These are phyloP conservation scores for Trichoderma afroharzianum DNA, from an alignment of 2,329 filamentous ascomycete species.

Conservation along the genomic window DNA sequence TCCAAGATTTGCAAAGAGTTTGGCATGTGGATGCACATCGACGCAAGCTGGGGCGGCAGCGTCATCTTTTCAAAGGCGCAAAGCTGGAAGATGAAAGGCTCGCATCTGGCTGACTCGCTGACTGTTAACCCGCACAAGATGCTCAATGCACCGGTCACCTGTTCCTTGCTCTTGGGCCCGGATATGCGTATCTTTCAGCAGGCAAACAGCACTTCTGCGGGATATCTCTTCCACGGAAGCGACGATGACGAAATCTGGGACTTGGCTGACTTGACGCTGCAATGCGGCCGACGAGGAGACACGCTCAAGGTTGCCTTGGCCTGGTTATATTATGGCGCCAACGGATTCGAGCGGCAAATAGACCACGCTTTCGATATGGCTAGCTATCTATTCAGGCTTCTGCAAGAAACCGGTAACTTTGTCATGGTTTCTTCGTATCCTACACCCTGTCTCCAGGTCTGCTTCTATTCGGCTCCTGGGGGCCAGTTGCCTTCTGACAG, in stretches of 20 bases:
- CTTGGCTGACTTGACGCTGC: conserved; percentile 85
- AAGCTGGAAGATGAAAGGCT: conserved; percentile 62
- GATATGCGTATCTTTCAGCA: conserved; percentile 74
- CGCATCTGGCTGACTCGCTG: conserved; percentile 72
- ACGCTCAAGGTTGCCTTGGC: conserved; percentile 80
- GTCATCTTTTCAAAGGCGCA: conserved; percentile 72
- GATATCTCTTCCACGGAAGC: conserved; percentile 73
- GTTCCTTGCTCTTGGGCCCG: conserved; percentile 77
- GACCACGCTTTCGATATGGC: conserved; percentile 72
- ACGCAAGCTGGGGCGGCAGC: conserved; percentile 85
- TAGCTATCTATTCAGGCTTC: conserved; percentile 58
- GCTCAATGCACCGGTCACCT: conserved; percentile 87
- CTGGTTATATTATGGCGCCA: conserved; percentile 83
- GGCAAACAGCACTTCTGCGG: conserved; percentile 82
- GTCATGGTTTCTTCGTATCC: conserved; percentile 70
- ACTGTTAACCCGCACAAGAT: conserved; percentile 97
- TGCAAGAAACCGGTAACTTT: conserved; percentile 59
- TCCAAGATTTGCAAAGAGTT: conserved; percentile 66
- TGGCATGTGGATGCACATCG: conserved; percentile 86
- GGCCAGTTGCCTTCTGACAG: conserved; percentile 44
- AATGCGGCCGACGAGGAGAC: conserved; percentile 86
- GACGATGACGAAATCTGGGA: conserved; percentile 69
- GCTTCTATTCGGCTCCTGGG: conserved; percentile 75
- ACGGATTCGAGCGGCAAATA: conserved; percentile 67
- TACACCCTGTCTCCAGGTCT: conserved; percentile 87